Evolutionary conservation across 305 asterid species (phyloP).

Genomic region (Solanum hybrid): DNA sequence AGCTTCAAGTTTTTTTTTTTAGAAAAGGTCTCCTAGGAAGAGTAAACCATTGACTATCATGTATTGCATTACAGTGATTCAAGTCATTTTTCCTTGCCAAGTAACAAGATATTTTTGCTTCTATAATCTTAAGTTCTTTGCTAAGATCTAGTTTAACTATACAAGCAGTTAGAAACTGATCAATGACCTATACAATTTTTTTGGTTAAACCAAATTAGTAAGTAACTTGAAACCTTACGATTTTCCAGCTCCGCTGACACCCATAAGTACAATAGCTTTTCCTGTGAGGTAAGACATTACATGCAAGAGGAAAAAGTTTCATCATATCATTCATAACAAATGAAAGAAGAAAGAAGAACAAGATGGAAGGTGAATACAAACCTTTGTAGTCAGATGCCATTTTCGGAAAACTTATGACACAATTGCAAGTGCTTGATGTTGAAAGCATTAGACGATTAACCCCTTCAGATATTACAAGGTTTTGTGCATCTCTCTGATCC

Average conservation of each 20-base stretch:
- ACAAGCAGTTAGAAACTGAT: neutral
- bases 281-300: conserved; percentile 31
- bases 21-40: neutral
- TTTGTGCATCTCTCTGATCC: neutral
- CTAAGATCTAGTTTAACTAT: neutral
- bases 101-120: neutral
- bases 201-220: neutral
- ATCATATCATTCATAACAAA: neutral
- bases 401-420: neutral
- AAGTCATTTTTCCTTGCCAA: neutral
- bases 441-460: neutral
- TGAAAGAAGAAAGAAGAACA: neutral
- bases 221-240: conserved; percentile 45
- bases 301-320: neutral
- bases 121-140: neutral
- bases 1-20: neutral
- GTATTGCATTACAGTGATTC: neutral
- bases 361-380: neutral
- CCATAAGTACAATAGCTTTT: conserved; percentile 70
- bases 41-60: neutral
- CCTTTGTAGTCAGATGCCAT: conserved; percentile 24
- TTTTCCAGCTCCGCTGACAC: conserved; percentile 92
- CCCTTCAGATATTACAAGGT: neutral
- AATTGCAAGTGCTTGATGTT: conserved; percentile 2
- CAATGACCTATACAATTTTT: neutral